These are phyloP conservation scores for Pseudoturritis turrita DNA, from an alignment of 345 rosid genomes.

Conservation along the genomic window DNA sequence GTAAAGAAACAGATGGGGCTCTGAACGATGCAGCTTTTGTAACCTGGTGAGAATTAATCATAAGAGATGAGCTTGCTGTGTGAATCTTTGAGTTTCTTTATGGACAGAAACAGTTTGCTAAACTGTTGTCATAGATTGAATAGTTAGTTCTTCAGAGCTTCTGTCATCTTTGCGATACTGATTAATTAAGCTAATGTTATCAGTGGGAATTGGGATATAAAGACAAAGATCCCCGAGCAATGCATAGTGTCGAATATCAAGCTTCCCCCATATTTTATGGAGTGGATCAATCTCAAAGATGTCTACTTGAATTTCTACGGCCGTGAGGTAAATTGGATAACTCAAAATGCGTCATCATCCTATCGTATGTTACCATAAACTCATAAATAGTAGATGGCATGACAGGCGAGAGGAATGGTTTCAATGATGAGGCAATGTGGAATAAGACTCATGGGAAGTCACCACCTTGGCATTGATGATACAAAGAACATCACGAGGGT, in stretches of 20 bases:
- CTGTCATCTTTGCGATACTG: constrained; percentile 1
- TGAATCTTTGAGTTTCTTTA: not conserved
- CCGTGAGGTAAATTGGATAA: constrained; percentile 43
- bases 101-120: not conserved
- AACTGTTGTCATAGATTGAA: not conserved
- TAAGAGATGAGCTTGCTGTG: not conserved
- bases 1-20: constrained; percentile 39
- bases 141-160: not conserved
- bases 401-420: constrained; percentile 90
- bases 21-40: constrained; percentile 77
- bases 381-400: not conserved
- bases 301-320: constrained; percentile 69
- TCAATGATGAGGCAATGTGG: constrained; percentile 79
- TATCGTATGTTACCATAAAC: not conserved
- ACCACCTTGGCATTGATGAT: constrained; percentile 91
- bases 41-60: constrained; percentile 59
- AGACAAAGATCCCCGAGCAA: constrained; percentile 82
- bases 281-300: constrained; percentile 93
- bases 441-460: constrained; percentile 66
- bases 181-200: constrained; percentile 14
- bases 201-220: constrained; percentile 98
- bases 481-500: constrained; percentile 84
- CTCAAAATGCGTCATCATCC: not conserved
- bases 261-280: constrained; percentile 77
- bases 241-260: constrained; percentile 62